Percentiles rank a stretch among this genome's conserved stretches.
Conservation (phyloP, 2,329 filamentous ascomycete genomes). For the Trichoderma harzianum region DNA sequence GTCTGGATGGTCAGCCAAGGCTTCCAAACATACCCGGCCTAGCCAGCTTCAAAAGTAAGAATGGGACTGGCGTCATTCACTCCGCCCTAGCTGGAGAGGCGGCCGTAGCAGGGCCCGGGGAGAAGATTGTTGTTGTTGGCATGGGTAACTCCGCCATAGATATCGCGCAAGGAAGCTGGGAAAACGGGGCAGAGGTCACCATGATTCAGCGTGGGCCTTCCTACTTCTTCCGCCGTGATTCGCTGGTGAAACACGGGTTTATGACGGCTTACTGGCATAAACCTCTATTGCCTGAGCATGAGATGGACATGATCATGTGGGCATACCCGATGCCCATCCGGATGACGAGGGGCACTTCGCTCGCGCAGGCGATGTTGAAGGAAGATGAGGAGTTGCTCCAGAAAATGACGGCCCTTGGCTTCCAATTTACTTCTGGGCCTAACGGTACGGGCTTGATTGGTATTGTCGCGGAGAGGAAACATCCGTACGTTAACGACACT, state of each 20-base stretch:
- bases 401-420: neutral
- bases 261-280: neutral
- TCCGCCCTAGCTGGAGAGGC: neutral
- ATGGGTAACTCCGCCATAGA: neutral
- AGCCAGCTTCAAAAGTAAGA: neutral
- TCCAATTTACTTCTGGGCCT: neutral
- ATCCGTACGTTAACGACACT: neutral
- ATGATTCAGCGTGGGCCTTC: neutral
- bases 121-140: neutral
- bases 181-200: neutral
- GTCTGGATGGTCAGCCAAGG: neutral
- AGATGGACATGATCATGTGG: neutral
- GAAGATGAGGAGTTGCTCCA: neutral
- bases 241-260: neutral
- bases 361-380: neutral
- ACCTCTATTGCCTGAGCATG: neutral
- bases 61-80: neutral
- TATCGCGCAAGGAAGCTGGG: neutral
- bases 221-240: neutral
- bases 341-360: neutral
- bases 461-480: neutral
- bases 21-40: neutral
- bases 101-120: neutral
- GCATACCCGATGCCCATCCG: neutral
- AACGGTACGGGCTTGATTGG: neutral